Evolutionary conservation across 2,329 filamentous ascomycete genomes (phyloP).

Genomic region (Pyricularia pennisetigena): DNA sequence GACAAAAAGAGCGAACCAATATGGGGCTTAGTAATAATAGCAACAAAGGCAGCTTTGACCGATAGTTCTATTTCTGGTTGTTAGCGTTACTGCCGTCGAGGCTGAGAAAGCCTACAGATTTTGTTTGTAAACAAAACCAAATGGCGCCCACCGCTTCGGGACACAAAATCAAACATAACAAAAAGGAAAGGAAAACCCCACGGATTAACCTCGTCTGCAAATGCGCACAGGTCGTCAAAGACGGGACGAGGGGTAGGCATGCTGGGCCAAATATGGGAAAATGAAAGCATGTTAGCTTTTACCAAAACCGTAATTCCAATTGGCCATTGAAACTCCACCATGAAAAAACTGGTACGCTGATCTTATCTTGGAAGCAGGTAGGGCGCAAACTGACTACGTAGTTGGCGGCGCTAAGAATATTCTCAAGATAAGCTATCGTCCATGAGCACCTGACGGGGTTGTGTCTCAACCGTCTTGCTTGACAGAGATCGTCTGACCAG

Average conservation of each 20-base stretch:
- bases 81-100: not conserved
- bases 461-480: not conserved
- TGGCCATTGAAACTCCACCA: not conserved
- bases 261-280: not conserved
- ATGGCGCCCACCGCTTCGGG: not conserved
- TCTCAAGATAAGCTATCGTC: not conserved
- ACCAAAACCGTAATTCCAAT: not conserved
- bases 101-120: not conserved
- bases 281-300: not conserved
- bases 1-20: not conserved
- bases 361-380: not conserved
- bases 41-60: too few species aligned
- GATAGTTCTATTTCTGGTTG: not conserved
- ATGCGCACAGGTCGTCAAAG: not conserved
- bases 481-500: not conserved
- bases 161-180: not conserved
- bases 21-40: not conserved
- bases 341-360: not conserved
- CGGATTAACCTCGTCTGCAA: too few species aligned
- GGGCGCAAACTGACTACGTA: not conserved
- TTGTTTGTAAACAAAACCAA: not conserved
- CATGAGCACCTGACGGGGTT: not conserved
- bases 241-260: not conserved
- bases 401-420: not conserved
- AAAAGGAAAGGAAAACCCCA: too few species aligned